Evolutionary conservation across 2,329 filamentous ascomycete genomes (phyloP).

Genomic region (Penicillium janthinellum): DNA sequence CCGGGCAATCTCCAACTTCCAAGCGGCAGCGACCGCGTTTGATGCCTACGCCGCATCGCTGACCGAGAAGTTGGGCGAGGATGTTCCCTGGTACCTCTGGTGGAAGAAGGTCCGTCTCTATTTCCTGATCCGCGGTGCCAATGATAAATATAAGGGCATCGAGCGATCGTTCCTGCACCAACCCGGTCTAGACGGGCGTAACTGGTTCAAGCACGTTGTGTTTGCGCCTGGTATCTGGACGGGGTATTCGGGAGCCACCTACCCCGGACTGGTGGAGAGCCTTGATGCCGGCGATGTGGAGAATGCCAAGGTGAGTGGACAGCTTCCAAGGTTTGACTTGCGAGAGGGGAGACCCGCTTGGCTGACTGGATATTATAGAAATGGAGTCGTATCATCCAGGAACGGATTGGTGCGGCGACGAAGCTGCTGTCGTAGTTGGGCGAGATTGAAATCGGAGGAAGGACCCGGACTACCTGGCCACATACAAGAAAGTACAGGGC

Average conservation of each 20-base stretch:
- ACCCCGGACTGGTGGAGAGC: conserved; percentile 65
- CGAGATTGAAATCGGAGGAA: not conserved
- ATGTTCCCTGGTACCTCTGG: conserved; percentile 78
- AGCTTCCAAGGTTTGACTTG: no score
- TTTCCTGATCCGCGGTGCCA: conserved; percentile 66
- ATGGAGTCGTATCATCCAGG: conserved; percentile 44
- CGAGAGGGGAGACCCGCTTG: not conserved
- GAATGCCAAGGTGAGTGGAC: conserved; percentile 53
- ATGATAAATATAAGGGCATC: conserved; percentile 79
- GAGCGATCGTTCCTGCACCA: conserved; percentile 79
- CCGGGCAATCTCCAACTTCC: conserved; percentile 52
- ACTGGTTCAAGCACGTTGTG: conserved; percentile 94
- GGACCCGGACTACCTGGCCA: not conserved
- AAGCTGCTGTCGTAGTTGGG: conserved; percentile 30
- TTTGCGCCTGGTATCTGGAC: conserved; percentile 92
- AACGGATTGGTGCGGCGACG: conserved; percentile 38
- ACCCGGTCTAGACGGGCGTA: conserved; percentile 73
- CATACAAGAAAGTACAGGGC: no score
- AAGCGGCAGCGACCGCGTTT: conserved; percentile 52
- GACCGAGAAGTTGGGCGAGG: conserved; percentile 50
- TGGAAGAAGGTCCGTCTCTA: conserved; percentile 67
- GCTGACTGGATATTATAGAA: conserved; percentile 33
- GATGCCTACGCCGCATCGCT: conserved; percentile 55
- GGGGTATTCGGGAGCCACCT: conserved; percentile 77
- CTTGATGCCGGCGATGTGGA: conserved; percentile 54